Percentiles rank a stretch among this genome's conserved stretches.
phyloP scores from a whole-genome alignment of 164 flowering plant species.

The Magnolia kwangsiensis region DNA sequence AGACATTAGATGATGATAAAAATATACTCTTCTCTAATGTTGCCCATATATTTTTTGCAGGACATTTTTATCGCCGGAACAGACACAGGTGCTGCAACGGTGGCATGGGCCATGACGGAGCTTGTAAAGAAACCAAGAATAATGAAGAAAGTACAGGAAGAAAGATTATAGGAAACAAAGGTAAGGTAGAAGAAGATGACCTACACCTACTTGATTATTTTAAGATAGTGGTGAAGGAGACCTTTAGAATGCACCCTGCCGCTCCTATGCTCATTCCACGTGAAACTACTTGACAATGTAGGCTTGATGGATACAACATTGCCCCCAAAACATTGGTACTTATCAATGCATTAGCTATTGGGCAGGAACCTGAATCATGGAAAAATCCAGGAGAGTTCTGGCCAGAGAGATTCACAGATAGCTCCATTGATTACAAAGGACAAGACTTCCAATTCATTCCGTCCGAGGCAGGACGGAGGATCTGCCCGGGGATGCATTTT shows the following conservation, averaged over 20 bases:
- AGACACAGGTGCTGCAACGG: conserved; percentile 8
- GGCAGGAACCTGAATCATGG: conserved; percentile 9
- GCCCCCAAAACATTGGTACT: conserved; percentile 17
- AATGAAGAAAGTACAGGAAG: conserved; percentile 20
- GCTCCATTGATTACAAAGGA: conserved; percentile 12
- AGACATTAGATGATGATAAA: too few species aligned
- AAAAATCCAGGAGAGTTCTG: conserved; percentile 18
- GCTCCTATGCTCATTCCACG: conserved; percentile 8
- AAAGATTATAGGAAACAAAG: conserved; percentile 8
- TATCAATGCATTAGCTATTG: conserved; percentile 14
- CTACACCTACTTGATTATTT: conserved; percentile 14
- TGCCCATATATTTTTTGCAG: conserved; percentile 2
- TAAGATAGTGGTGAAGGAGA: conserved; percentile 18
- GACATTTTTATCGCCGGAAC: conserved; percentile 16
- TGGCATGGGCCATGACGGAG: conserved; percentile 26
- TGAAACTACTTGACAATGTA: conserved; percentile 10
- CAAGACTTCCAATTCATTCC: conserved; percentile 15
- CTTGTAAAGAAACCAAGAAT: conserved; percentile 10
- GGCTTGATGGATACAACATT: conserved; percentile 14
- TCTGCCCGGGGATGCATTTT: conserved; percentile 15
- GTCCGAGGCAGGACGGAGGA: conserved; percentile 15
- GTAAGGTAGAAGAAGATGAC: conserved; percentile 20
- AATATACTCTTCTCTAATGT: not conserved
- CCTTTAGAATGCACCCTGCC: conserved; percentile 19
- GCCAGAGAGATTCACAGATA: conserved; percentile 18